These are phyloP conservation scores for Physcomitrium patens DNA, from an alignment of 225 moss, liverwort and hornwort species.

Conservation along the genomic window DNA sequence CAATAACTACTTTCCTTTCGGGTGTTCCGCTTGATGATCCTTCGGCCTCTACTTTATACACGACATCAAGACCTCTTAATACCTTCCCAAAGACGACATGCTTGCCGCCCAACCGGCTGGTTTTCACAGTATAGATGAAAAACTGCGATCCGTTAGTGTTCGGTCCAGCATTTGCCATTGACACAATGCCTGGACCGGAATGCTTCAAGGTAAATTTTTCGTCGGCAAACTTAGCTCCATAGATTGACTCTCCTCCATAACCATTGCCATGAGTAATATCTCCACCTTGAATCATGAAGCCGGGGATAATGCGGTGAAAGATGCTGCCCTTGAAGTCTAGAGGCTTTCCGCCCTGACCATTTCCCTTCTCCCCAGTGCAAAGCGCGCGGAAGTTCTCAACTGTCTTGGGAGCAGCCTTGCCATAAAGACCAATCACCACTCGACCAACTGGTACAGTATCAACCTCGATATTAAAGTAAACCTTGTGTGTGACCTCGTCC, in stretches of 20 bases:
- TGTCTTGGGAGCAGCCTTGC: conserved; percentile 69
- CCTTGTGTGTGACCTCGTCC: conserved; percentile 78
- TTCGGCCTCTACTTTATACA: conserved; percentile 84
- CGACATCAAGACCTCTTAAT: conserved; percentile 64
- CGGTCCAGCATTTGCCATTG: conserved; percentile 84
- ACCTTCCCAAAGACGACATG: conserved; percentile 69
- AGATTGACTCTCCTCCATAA: conserved; percentile 84
- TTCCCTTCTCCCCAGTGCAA: conserved; percentile 80
- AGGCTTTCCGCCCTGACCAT: conserved; percentile 64
- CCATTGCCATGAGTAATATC: conserved; percentile 83
- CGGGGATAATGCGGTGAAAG: conserved; percentile 85
- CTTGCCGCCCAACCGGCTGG: conserved; percentile 69
- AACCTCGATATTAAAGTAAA: conserved; percentile 82
- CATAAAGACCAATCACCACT: conserved; percentile 77
- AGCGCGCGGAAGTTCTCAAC: conserved; percentile 64
- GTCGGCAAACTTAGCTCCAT: conserved; percentile 77
- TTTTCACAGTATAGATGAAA: conserved; percentile 86
- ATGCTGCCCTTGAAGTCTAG: conserved; percentile 78
- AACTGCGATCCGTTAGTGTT: conserved; percentile 92
- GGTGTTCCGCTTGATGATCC: conserved; percentile 71
- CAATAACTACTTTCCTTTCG: conserved; percentile 64
- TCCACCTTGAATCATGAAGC: conserved; percentile 93
- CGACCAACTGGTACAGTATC: conserved; percentile 50
- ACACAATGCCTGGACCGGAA: conserved; percentile 64
- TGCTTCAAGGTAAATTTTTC: conserved; percentile 89